These are phyloP conservation scores for Fusarium pininemorale DNA, from an alignment of 2,329 filamentous ascomycete genomes.

Conservation along the genomic window DNA sequence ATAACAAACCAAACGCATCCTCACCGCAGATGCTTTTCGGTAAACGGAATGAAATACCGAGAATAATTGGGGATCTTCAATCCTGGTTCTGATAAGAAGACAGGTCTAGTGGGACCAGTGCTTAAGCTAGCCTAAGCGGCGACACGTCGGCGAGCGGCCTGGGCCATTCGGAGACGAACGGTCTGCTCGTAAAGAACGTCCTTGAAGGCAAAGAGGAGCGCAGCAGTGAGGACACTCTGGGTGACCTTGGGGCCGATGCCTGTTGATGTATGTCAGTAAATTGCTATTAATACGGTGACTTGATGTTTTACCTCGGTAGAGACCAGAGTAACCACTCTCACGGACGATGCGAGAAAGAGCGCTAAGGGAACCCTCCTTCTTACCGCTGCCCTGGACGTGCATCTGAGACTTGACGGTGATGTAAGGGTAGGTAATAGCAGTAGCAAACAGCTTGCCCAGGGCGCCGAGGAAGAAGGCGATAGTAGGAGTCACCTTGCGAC, in stretches of 20 bases:
- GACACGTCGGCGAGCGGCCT: constrained; percentile 53
- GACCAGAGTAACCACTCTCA: constrained; percentile 89
- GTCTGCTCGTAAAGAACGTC: constrained; percentile 91
- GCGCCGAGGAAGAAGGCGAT: constrained; percentile 93
- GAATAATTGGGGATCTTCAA: constrained; percentile 3
- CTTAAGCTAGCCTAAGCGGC: constrained; percentile 42
- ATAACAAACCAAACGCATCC: constrained; percentile 13
- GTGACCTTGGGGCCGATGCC: constrained; percentile 96
- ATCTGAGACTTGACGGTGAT: constrained; percentile 99
- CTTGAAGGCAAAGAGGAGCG: constrained; percentile 97
- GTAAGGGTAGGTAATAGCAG: constrained; percentile 94
- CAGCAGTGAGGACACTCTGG: constrained; percentile 95
- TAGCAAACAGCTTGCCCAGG: constrained; percentile 92
- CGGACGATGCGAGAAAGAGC: constrained; percentile 81
- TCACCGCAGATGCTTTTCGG: constrained; percentile 27
- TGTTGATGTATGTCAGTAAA: constrained; percentile 50
- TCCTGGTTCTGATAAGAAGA: constrained; percentile 10
- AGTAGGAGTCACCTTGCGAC: constrained; percentile 78
- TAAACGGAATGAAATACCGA: constrained; percentile 8
- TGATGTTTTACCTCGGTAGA: constrained; percentile 82
- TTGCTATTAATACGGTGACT: not conserved
- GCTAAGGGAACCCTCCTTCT: constrained; percentile 81
- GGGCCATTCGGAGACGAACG: constrained; percentile 66
- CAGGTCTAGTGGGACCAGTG: not conserved
- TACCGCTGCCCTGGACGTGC: constrained; percentile 85